These are phyloP conservation scores for Prunus padus DNA, from an alignment of 306 rosid genomes.

Conservation along the genomic window DNA sequence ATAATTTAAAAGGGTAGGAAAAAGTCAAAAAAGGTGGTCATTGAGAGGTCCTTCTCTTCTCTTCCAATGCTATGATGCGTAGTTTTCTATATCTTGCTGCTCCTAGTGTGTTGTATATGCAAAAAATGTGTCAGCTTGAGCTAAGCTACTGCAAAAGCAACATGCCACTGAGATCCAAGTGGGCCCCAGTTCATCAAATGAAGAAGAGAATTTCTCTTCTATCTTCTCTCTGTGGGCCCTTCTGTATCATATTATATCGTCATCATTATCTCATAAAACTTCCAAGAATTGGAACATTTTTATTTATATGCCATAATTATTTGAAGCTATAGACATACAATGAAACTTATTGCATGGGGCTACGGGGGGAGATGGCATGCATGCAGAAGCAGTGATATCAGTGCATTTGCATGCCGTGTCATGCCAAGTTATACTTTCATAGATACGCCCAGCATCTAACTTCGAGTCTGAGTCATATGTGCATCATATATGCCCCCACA, in stretches of 20 bases:
- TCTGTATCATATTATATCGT: neutral
- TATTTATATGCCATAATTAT: too few relatives aligned
- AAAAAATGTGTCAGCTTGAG: slow-evolving; percentile 33
- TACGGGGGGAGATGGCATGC: slow-evolving; percentile 50
- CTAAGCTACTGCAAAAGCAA: slow-evolving; percentile 58
- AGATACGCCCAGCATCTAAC: slow-evolving; percentile 29
- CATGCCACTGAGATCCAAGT: slow-evolving; percentile 53
- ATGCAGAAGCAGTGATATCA: slow-evolving; percentile 40
- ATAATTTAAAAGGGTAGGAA: neutral
- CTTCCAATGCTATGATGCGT: neutral
- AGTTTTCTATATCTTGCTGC: neutral
- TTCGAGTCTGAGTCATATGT: neutral
- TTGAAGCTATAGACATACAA: neutral
- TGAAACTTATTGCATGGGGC: slow-evolving; percentile 8
- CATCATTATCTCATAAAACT: slow-evolving; percentile 25
- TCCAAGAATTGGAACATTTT: slow-evolving; percentile 2
- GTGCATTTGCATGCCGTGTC: slow-evolving; percentile 81
- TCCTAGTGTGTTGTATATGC: neutral
- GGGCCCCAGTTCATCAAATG: slow-evolving; percentile 30
- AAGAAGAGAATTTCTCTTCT: neutral
- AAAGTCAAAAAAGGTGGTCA: neutral
- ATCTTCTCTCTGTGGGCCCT: neutral
- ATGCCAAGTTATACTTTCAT: slow-evolving; percentile 71
- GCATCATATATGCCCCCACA: neutral
- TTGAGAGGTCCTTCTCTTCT: slow-evolving; percentile 34